phyloP scores from a whole-genome alignment of 2,329 filamentous ascomycete genomes.

The Harringtonia lauricola region DNA sequence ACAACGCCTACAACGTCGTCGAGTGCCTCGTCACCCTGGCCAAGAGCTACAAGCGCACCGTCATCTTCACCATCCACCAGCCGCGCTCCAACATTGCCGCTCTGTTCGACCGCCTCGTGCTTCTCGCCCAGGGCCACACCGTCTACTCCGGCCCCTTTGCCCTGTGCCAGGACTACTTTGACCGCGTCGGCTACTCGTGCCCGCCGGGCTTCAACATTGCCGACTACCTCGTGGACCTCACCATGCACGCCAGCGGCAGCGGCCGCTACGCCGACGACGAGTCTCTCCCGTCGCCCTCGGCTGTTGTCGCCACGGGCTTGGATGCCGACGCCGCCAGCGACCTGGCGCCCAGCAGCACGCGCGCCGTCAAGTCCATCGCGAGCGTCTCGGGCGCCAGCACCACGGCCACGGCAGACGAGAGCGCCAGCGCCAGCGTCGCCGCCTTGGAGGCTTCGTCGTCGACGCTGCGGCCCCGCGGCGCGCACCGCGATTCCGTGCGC shows the following conservation, averaged over 20 bases:
- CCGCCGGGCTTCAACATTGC: constrained; percentile 98
- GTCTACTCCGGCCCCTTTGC: constrained; percentile 90
- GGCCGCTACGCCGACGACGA: constrained; percentile 32
- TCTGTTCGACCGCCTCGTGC: constrained; percentile 85
- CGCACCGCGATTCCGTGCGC: constrained; percentile 70
- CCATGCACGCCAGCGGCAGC: constrained; percentile 74
- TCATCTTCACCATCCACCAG: constrained; percentile 97
- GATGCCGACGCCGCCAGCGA: constrained; percentile 56
- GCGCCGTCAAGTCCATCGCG: constrained; percentile 80
- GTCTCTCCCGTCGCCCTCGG: constrained; percentile 16
- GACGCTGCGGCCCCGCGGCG: constrained; percentile 46
- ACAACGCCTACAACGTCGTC: constrained; percentile 95
- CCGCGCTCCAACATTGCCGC: constrained; percentile 97
- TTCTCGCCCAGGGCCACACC: constrained; percentile 77
- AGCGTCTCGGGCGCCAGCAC: constrained; percentile 70
- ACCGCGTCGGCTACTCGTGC: constrained; percentile 82
- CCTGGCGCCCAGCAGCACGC: constrained; percentile 67
- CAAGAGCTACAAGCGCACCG: constrained; percentile 92
- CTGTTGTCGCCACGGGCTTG: constrained; percentile 17
- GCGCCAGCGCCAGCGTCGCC: constrained; percentile 20
- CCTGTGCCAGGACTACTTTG: constrained; percentile 86
- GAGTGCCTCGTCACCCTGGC: constrained; percentile 91
- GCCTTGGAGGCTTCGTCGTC: constrained; percentile 44
- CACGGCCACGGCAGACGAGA: constrained; percentile 50
- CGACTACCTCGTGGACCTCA: constrained; percentile 92